phyloP scores from a whole-genome alignment of 805 yeast genomes.

The Hanseniaspora lachancei region DNA sequence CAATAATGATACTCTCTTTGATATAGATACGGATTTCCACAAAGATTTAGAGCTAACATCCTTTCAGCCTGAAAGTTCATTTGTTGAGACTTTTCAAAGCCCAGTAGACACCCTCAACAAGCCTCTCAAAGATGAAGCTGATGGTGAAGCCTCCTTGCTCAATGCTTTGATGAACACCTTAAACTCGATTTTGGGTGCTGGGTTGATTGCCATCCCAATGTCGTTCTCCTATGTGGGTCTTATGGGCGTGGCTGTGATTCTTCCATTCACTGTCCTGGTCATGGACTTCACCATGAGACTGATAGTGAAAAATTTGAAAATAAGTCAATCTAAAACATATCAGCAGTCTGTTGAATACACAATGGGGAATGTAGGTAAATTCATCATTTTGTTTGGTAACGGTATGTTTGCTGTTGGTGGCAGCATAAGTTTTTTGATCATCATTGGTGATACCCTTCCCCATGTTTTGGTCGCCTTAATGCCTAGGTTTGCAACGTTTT shows the following conservation, averaged over 20 bases:
- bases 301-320: constrained; percentile 68
- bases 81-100: background rate
- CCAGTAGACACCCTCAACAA: background rate
- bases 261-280: constrained; percentile 47
- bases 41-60: background rate
- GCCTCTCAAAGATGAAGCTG: constrained; percentile 17
- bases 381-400: constrained; percentile 58
- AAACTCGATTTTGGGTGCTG: constrained; percentile 88
- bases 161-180: constrained; percentile 98
- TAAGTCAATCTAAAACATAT: constrained; percentile 63
- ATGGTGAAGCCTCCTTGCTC: constrained; percentile 43
- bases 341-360: constrained; percentile 75
- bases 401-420: constrained; percentile 92
- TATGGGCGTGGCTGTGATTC: constrained; percentile 52
- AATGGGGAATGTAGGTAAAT: constrained; percentile 60
- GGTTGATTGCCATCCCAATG: constrained; percentile 86
- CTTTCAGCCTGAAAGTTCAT: background rate
- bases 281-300: constrained; percentile 82
- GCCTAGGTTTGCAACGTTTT: constrained; percentile 33
- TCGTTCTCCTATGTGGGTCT: constrained; percentile 75
- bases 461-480: constrained; percentile 43
- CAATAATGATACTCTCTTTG: background rate
- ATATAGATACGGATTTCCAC: constrained; percentile 2
- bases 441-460: constrained; percentile 90
- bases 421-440: constrained; percentile 82